These are phyloP conservation scores for Crithidia expoeki DNA, from an alignment of 208 protist genomes.

Conservation along the genomic window DNA sequence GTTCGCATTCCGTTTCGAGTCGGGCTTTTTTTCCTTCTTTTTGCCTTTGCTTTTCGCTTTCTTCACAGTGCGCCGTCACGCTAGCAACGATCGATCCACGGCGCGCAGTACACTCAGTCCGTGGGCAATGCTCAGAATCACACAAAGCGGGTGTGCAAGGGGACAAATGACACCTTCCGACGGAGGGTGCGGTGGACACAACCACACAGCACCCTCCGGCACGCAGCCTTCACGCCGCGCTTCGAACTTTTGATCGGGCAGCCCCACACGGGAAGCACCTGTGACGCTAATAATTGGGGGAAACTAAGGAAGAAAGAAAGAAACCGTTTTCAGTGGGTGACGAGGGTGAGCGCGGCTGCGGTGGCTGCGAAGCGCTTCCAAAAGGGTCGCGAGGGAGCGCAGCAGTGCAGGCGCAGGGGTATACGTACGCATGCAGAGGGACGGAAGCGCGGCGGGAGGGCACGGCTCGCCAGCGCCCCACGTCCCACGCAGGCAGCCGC, in stretches of 20 bases:
- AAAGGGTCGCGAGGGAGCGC: slow-evolving; percentile 1
- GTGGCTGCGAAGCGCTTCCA: not conserved
- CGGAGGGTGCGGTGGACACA: slow-evolving; percentile 1
- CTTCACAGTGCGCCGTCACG: not conserved
- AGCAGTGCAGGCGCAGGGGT: too few species aligned
- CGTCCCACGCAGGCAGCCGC: not conserved
- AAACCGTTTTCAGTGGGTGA: slow-evolving; percentile 1
- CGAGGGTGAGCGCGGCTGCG: not conserved
- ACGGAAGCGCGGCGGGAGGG: not conserved
- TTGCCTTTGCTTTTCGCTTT: not conserved
- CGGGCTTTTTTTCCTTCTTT: too few species aligned
- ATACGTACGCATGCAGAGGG: too few species aligned
- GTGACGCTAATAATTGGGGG: not conserved
- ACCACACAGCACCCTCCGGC: not conserved
- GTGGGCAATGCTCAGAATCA: not conserved
- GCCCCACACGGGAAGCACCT: not conserved
- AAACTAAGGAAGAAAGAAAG: not conserved
- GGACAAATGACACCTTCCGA: not conserved
- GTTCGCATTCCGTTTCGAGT: too few species aligned
- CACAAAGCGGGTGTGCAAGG: not conserved
- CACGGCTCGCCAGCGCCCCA: not conserved
- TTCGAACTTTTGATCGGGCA: not conserved
- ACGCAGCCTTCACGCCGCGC: not conserved
- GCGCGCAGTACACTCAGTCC: not conserved
- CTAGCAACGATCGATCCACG: slow-evolving; percentile 3